Evolutionary conservation across 805 yeast species (phyloP), one percentile per base, ranked within the genome.

Genomic region (Metschnikowia matae): DNA sequence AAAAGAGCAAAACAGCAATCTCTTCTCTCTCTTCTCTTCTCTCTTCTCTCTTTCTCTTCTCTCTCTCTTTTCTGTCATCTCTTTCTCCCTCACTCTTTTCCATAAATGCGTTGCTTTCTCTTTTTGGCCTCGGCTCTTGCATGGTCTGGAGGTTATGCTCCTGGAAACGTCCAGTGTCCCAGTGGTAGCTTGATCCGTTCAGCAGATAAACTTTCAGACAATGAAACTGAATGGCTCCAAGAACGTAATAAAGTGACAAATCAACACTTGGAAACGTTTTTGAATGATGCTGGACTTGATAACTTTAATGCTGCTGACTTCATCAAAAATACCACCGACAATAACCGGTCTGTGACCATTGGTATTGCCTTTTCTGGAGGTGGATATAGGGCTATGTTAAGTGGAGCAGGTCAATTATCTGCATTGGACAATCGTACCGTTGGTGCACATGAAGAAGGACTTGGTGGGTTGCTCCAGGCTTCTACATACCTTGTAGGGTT

Each of bases 371-470:
- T 84, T 57, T 77, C 88, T 14, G 96, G 96, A 41, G 96, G 97
- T 62, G 96, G 96, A 3, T 89, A 87, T 66, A 78, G 97, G 54
- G 95, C 96, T 33, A 87, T 89, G 91, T 74, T 89, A 41, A 69
- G 77, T 50, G 96, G 96, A 2, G 96, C 96, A 13, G 96, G 96
- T 34, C 82, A 83, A 63, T 68, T 89, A 18, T 73, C 91, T 1
- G 96, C 92, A 1, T 68, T 87, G 52, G 97, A 89, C 64, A 81
- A 82, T 60, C 73, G 95, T 56, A 84, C 94, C 2, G 40, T 49
- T 14, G 65, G 64, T 5, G 65, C 63, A 2, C 58, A 57, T 14
- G 46, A 48, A 14, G 47, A 46, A 8, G 63, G 61, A 14, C 51
- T 59, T 42, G 62, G 62, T 6, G 62, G 62, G 4, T 46, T 59